These are phyloP conservation scores for Blumeria graminis DNA, from an alignment of 2,329 filamentous ascomycete genomes.

Conservation along the genomic window DNA sequence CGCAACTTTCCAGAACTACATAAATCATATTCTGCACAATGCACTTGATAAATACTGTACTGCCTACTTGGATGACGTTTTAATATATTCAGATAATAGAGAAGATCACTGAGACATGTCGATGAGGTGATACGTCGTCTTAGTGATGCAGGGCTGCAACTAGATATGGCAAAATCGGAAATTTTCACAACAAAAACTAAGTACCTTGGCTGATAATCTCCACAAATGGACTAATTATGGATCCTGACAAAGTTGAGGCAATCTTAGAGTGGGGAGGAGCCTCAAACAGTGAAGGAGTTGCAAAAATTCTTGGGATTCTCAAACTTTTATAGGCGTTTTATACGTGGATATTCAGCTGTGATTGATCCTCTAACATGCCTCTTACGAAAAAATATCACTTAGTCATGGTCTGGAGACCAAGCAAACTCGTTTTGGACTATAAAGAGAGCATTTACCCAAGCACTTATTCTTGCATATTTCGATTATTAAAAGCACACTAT, in stretches of 20 bases:
- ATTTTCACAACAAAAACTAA: not conserved
- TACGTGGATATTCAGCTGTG: not conserved
- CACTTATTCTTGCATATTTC: not conserved
- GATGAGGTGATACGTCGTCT: constrained; percentile 1
- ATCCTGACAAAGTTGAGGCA: not conserved
- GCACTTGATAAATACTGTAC: not conserved
- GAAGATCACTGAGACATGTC: constrained; percentile 1
- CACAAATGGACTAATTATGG: not conserved
- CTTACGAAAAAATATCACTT: not conserved
- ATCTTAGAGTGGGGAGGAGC: not conserved
- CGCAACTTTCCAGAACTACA: not conserved
- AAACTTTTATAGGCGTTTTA: not conserved
- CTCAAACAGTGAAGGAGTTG: not conserved
- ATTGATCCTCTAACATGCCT: not conserved
- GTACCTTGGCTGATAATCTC: not conserved
- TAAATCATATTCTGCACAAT: constrained; percentile 2
- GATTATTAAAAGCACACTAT: not conserved
- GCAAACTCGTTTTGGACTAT: not conserved
- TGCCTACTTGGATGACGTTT: not conserved
- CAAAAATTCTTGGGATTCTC: not conserved
- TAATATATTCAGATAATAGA: constrained; percentile 2
- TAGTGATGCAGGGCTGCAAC: not conserved
- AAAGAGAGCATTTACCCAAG: not conserved
- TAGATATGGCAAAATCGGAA: constrained; percentile 1
- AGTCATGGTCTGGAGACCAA: not conserved